Evolutionary conservation across 2,329 filamentous ascomycete species (phyloP).

Genomic region (Trichophyton mentagrophytes): DNA sequence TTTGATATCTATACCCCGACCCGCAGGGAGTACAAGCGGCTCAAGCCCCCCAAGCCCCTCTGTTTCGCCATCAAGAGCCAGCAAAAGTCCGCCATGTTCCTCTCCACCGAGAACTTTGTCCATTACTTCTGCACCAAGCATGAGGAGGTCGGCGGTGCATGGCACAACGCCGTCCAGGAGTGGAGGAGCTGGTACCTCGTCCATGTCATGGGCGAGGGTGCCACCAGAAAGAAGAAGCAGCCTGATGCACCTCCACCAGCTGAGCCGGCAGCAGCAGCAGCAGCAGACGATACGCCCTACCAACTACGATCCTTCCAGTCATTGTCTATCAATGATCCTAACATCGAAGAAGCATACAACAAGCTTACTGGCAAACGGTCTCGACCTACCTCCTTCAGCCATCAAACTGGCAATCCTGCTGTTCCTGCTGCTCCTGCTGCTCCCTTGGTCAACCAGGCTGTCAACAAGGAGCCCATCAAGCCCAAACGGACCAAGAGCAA

Average conservation of each 20-base stretch:
- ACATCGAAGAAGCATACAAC: slow-evolving; percentile 32
- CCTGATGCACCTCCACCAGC: neutral
- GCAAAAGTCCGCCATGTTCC: slow-evolving; percentile 72
- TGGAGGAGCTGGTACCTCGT: slow-evolving; percentile 93
- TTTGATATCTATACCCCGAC: slow-evolving; percentile 82
- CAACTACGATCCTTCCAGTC: slow-evolving; percentile 55
- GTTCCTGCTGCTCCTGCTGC: neutral
- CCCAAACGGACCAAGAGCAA: slow-evolving; percentile 5
- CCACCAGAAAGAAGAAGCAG: slow-evolving; percentile 28
- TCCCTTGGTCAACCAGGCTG: neutral
- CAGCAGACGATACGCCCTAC: slow-evolving; percentile 32
- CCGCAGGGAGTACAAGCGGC: slow-evolving; percentile 52
- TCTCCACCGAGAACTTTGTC: slow-evolving; percentile 71
- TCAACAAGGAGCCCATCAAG: neutral
- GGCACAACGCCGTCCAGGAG: slow-evolving; percentile 57
- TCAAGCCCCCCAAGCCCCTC: slow-evolving; percentile 72
- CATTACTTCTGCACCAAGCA: slow-evolving; percentile 86
- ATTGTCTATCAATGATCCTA: slow-evolving; percentile 45
- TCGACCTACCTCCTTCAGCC: neutral
- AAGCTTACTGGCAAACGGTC: neutral
- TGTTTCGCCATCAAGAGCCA: slow-evolving; percentile 88
- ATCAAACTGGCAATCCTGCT: neutral
- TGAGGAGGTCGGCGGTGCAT: slow-evolving; percentile 49
- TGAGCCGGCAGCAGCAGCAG: too few relatives aligned
- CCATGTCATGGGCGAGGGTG: slow-evolving; percentile 51